These are phyloP conservation scores for Candida succiphila DNA, from an alignment of 805 yeast genomes.

Conservation along the genomic window DNA sequence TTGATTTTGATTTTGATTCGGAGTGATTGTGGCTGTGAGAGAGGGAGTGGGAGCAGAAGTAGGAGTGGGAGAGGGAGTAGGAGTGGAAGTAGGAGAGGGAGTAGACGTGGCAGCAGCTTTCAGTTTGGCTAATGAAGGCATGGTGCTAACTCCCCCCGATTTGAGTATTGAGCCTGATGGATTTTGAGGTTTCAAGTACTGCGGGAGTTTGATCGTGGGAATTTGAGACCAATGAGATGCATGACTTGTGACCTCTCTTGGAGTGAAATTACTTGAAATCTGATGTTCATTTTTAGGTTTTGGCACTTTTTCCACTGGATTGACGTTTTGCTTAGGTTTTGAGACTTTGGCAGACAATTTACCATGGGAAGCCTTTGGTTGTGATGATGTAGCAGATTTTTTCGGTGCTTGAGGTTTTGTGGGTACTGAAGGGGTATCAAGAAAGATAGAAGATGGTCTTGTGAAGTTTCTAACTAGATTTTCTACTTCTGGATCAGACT, in stretches of 20 bases:
- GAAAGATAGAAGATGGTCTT: too few relatives aligned
- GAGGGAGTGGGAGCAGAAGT: not conserved
- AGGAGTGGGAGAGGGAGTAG: not conserved
- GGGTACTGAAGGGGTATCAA: too few relatives aligned
- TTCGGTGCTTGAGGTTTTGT: too few relatives aligned
- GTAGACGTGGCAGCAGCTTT: not conserved
- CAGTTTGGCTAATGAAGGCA: not conserved
- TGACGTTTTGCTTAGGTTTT: not conserved
- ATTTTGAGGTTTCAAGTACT: slow-evolving; percentile 18
- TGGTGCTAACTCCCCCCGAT: not conserved
- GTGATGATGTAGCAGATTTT: too few relatives aligned
- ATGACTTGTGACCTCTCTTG: not conserved
- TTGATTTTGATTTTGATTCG: too few relatives aligned
- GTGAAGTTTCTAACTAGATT: too few relatives aligned
- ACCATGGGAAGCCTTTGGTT: too few relatives aligned
- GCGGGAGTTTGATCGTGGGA: slow-evolving; percentile 19
- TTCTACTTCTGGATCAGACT: too few relatives aligned
- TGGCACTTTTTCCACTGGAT: not conserved
- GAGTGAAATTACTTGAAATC: not conserved
- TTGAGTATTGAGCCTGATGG: not conserved
- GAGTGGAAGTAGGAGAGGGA: slow-evolving; percentile 1
- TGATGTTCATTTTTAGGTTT: not conserved
- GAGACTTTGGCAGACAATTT: not conserved
- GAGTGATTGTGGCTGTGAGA: not conserved
- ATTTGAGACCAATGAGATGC: slow-evolving; percentile 5